These are phyloP conservation scores for Naganishia vishniacii DNA, from an alignment of 768 basidiomycete genomes.

Conservation along the genomic window DNA sequence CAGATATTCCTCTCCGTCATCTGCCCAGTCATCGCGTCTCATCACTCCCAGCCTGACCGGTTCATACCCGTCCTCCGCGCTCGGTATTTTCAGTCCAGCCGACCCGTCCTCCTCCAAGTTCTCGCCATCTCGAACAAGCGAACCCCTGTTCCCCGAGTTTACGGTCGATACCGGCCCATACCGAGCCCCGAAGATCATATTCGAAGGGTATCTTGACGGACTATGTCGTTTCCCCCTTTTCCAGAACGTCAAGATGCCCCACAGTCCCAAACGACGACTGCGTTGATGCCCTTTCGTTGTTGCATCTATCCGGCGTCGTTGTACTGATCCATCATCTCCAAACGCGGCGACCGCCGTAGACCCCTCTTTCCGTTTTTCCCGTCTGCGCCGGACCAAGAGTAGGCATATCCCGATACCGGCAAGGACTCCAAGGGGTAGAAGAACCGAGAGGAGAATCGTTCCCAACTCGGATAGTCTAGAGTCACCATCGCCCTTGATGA, in stretches of 20 bases:
- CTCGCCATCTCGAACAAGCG: background rate
- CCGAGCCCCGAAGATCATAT: background rate
- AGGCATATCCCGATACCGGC: background rate
- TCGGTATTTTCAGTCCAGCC: background rate
- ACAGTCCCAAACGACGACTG: too few species aligned
- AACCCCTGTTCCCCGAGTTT: background rate
- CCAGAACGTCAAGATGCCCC: background rate
- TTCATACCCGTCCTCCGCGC: background rate
- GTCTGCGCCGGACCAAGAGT: background rate
- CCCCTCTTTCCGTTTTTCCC: background rate
- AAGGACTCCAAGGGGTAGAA: background rate
- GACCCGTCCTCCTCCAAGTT: background rate
- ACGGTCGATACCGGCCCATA: background rate
- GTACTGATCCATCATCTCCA: background rate
- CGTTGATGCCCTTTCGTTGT: too few species aligned
- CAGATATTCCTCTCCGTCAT: slow-evolving; percentile 3
- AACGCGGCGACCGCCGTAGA: background rate
- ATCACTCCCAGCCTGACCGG: background rate
- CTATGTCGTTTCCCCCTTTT: background rate
- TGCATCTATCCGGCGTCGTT: background rate
- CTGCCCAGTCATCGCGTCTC: background rate
- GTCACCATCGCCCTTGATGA: too few species aligned
- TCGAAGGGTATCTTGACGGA: background rate
- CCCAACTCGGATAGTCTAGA: background rate
- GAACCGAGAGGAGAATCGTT: slow-evolving; percentile 1